phyloP scores from a whole-genome alignment of 352 stramenopile species.

The Phytophthora sp. region DNA sequence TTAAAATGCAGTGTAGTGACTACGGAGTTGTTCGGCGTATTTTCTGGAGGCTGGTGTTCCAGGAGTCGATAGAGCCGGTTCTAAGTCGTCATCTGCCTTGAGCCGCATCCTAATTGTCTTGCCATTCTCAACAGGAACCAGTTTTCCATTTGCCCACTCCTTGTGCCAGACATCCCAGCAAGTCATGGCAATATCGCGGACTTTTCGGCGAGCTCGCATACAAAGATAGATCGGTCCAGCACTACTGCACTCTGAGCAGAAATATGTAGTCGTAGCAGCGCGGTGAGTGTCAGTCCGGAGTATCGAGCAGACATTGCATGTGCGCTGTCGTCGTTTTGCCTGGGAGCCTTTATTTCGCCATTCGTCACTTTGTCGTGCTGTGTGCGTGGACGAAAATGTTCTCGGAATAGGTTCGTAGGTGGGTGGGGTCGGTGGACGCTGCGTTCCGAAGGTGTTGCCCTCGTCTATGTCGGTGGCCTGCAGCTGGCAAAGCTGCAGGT shows the following conservation, averaged over 20 bases:
- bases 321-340: background rate
- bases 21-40: background rate
- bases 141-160: background rate
- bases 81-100: background rate
- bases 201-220: background rate
- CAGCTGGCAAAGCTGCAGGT: background rate
- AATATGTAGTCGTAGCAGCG: background rate
- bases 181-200: background rate
- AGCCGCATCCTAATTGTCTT: background rate
- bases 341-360: background rate
- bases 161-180: constrained; percentile 12
- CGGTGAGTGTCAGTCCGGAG: background rate
- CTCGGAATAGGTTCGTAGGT: background rate
- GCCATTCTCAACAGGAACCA: background rate
- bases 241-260: background rate
- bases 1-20: background rate
- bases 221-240: background rate
- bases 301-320: background rate
- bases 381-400: background rate
- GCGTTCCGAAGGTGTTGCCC: background rate
- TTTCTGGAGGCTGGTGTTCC: background rate
- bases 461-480: background rate
- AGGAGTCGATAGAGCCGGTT: background rate
- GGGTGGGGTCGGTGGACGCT: background rate
- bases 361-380: background rate